These are phyloP conservation scores for Aspergillus campestris DNA, from an alignment of 495 filamentous ascomycete species.

Conservation along the genomic window DNA sequence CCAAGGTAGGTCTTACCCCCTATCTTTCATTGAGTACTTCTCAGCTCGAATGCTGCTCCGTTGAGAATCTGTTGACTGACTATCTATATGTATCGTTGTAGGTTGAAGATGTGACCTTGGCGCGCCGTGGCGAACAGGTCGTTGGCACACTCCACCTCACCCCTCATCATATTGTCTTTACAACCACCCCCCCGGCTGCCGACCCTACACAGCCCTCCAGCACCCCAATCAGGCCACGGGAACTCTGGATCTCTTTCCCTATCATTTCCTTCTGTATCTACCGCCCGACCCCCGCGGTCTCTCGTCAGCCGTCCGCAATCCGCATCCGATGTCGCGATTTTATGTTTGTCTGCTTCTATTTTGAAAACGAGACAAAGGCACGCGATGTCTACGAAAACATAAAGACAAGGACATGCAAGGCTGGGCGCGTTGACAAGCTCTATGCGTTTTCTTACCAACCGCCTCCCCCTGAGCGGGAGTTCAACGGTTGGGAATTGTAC, in stretches of 20 bases:
- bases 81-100: slow-evolving; percentile 8
- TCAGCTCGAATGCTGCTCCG: not conserved
- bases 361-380: slow-evolving; percentile 62
- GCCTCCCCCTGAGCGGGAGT: slow-evolving; percentile 59
- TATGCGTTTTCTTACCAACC: slow-evolving; percentile 84
- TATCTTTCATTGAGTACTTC: not conserved
- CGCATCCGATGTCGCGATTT: slow-evolving; percentile 89
- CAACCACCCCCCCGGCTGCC: slow-evolving; percentile 33
- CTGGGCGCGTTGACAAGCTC: slow-evolving; percentile 79
- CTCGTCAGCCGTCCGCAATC: slow-evolving; percentile 71
- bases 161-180: slow-evolving; percentile 60
- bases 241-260: slow-evolving; percentile 90
- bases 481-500: slow-evolving; percentile 85
- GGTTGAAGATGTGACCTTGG: slow-evolving; percentile 58
- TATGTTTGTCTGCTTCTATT: slow-evolving; percentile 85
- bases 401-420: slow-evolving; percentile 68
- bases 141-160: slow-evolving; percentile 56
- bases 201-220: slow-evolving; percentile 27
- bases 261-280: slow-evolving; percentile 73
- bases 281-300: slow-evolving; percentile 59
- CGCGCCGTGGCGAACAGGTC: slow-evolving; percentile 51
- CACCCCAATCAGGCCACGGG: slow-evolving; percentile 45
- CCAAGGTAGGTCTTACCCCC: slow-evolving; percentile 33
- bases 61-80: slow-evolving; percentile 1
- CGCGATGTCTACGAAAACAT: slow-evolving; percentile 87